phyloP scores from a whole-genome alignment of 805 yeast genomes.

The Candida awuae region DNA sequence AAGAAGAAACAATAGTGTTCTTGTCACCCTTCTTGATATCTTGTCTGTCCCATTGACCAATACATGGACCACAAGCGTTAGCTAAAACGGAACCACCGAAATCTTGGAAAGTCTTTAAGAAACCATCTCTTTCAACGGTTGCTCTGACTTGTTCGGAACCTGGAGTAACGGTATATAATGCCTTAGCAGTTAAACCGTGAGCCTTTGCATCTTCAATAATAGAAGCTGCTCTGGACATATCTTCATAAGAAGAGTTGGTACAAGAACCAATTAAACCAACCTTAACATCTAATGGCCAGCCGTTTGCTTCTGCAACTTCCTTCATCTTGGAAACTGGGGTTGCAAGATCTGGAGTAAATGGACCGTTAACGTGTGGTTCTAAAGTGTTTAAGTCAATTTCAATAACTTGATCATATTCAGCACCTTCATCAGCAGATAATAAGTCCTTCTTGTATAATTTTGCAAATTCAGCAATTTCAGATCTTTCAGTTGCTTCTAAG shows the following conservation, averaged over 20 bases:
- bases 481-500: constrained; percentile 77
- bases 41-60: constrained; percentile 97
- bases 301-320: constrained; percentile 56
- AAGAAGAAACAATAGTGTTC: constrained; percentile 92
- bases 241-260: constrained; percentile 97
- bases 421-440: constrained; percentile 77
- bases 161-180: constrained; percentile 92
- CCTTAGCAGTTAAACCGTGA: constrained; percentile 83
- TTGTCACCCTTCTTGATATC: constrained; percentile 56
- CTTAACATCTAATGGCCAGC: constrained; percentile 80
- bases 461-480: constrained; percentile 75
- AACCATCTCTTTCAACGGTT: constrained; percentile 92
- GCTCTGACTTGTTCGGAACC: constrained; percentile 98
- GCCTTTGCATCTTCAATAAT: constrained; percentile 78
- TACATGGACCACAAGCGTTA: constrained; percentile 99
- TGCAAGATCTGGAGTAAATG: constrained; percentile 96
- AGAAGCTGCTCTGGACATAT: constrained; percentile 94
- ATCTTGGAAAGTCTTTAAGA: constrained; percentile 67
- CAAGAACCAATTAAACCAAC: constrained; percentile 98
- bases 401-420: constrained; percentile 85
- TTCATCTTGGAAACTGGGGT: constrained; percentile 85
- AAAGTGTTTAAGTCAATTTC: constrained; percentile 80
- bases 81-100: constrained; percentile 91
- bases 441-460: constrained; percentile 35
- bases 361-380: constrained; percentile 96